Evolutionary conservation across 495 filamentous ascomycete genomes (phyloP).

Genomic region (Penicillium canescens): DNA sequence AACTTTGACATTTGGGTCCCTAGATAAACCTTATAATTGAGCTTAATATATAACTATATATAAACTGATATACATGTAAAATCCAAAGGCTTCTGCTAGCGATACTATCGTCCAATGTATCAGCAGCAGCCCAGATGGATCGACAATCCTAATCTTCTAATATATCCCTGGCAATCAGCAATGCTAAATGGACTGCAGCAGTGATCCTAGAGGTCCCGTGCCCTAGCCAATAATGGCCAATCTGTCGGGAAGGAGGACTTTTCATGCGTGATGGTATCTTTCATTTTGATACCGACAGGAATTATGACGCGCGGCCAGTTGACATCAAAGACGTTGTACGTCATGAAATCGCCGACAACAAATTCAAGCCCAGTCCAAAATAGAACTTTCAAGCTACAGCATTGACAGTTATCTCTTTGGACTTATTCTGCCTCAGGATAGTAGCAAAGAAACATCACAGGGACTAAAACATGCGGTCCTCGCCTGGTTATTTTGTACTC

Average conservation of each 20-base stretch:
- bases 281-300: slow-evolving; percentile 20
- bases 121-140: neutral
- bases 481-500: slow-evolving; percentile 18
- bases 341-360: slow-evolving; percentile 10
- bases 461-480: slow-evolving; percentile 5
- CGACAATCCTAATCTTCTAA: neutral
- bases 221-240: slow-evolving; percentile 2
- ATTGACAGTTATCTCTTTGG: neutral
- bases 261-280: neutral
- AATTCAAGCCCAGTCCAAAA: slow-evolving; percentile 17
- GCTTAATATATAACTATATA: neutral
- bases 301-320: slow-evolving; percentile 29
- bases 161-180: slow-evolving; percentile 1
- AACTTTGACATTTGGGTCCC: neutral
- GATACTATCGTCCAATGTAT: neutral
- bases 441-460: neutral
- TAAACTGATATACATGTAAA: neutral
- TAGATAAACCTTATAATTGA: neutral
- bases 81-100: neutral
- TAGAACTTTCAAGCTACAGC: slow-evolving; percentile 4
- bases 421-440: neutral
- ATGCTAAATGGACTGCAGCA: slow-evolving; percentile 16
- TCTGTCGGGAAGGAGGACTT: neutral
- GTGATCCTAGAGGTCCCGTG: slow-evolving; percentile 9
- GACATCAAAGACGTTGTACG: slow-evolving; percentile 13